Evolutionary conservation across 768 basidiomycete genomes (phyloP).

Genomic region (Wakefieldia striispora): DNA sequence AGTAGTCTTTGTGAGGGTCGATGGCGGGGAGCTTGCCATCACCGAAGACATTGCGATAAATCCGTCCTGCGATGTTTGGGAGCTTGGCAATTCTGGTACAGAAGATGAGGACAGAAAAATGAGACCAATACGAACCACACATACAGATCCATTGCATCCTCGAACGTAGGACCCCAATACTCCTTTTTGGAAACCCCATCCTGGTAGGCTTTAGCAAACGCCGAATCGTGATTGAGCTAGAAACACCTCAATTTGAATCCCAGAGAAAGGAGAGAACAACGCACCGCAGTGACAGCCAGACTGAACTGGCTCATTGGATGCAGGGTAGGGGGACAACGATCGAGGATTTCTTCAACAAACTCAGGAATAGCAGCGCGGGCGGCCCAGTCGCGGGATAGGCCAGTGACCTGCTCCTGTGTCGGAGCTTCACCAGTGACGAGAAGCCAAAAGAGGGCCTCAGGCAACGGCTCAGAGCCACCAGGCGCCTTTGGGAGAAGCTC

Average conservation of each 20-base stretch:
- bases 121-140: conserved; percentile 10
- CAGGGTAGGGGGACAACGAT: conserved; percentile 88
- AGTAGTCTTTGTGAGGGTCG: conserved; percentile 83
- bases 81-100: conserved; percentile 84
- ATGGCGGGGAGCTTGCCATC: conserved; percentile 85
- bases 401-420: conserved; percentile 81
- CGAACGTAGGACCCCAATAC: conserved; percentile 94
- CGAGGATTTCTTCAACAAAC: conserved; percentile 95
- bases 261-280: conserved; percentile 19
- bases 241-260: conserved; percentile 5
- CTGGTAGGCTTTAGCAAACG: conserved; percentile 93
- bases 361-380: conserved; percentile 87
- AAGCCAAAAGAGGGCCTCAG: conserved; percentile 94
- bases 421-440: conserved; percentile 94
- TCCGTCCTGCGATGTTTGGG: conserved; percentile 93
- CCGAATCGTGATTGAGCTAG: conserved; percentile 91
- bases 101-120: conserved; percentile 2
- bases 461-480: conserved; percentile 86
- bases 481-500: conserved; percentile 85
- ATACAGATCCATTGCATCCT: conserved; percentile 88
- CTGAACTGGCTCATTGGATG: conserved; percentile 99
- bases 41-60: conserved; percentile 86
- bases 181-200: conserved; percentile 92
- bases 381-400: conserved; percentile 92
- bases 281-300: conserved; percentile 88